Base-by-base conservation (phyloP, 805 yeast species). In the Nakazawaea ernobii region DNA sequence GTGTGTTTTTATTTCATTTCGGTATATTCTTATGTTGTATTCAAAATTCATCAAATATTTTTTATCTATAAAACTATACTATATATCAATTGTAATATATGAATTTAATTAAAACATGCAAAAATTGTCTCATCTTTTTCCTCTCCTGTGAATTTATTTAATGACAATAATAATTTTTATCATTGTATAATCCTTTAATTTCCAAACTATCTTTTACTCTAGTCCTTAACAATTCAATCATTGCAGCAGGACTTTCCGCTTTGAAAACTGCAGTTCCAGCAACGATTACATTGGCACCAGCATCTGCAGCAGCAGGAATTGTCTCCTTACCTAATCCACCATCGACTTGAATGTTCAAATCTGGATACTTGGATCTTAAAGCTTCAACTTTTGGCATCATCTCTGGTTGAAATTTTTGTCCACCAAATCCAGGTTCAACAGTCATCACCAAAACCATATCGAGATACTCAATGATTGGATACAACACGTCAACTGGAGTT, bases 371-470 rank as follows among this genome's bases (percentile, higher is more conserved):
- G 35, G 63, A 66, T 66, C 99, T 81, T 57, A 94, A 73, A 29
- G 71, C 73, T 56, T 80, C 84, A 42, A 92, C 98, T 68, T 92
- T 92, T 52, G 95, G 89, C 98, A 94, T 91, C 97, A 92, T 91
- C 50, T 81, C 87, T 15, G 80, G 70, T 97, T 88, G 90, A 73
- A 94, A 94, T 65, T 85, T 86, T 69, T 94, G 99, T 40, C 99
- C 99, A 20, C 99, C 99, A 63, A 94, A 92, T 0, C 99, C 99
- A 11, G 99, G 99, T 69, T 94, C 99, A 32, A 94, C 98, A 2
- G 99, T 94, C 98, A 92, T 94, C 38, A 94, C 84, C 49, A 94
- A 74, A n/a, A 88, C 91, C 97, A 92, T 88, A 65, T 94, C 98
- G 55, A 92, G 73, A 48, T 78, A 70, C 42, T 83, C 84, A 26